Conservation (phyloP, 73 alveolate species). For the Paramecium pentaurelia region DNA sequence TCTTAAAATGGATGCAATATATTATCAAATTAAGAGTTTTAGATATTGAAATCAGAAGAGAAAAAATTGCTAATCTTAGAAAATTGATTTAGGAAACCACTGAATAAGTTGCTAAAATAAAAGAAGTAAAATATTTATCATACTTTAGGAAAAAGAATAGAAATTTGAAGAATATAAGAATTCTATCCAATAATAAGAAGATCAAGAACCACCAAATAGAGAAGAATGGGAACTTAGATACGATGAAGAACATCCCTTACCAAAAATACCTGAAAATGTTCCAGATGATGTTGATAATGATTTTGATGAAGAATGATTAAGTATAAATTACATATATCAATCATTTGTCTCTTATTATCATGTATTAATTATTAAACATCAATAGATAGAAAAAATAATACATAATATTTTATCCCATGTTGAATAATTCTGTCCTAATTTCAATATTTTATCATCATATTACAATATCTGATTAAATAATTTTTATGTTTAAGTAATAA, state of each 20-base stretch:
- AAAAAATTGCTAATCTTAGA: slow-evolving; percentile 13
- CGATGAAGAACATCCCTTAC: slow-evolving; percentile 26
- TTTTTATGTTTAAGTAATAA: too few species aligned
- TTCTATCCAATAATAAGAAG: not conserved
- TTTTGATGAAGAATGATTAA: slow-evolving; percentile 41
- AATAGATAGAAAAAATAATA: too few species aligned
- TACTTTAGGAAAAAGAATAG: not conserved
- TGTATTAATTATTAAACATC: not conserved
- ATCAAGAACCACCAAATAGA: not conserved
- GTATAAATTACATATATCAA: not conserved
- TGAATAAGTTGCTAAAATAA: not conserved
- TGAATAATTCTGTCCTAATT: too few species aligned
- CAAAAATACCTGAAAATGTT: slow-evolving; percentile 13
- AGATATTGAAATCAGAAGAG: slow-evolving; percentile 37
- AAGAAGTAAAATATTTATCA: not conserved
- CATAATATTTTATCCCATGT: too few species aligned
- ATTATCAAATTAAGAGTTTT: not conserved
- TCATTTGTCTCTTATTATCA: not conserved
- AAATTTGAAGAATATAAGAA: slow-evolving; percentile 34
- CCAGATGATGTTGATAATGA: slow-evolving; percentile 40
- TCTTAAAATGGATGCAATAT: not conserved
- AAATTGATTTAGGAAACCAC: not conserved
- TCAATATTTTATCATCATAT: too few species aligned
- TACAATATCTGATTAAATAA: too few species aligned
- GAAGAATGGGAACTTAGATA: slow-evolving; percentile 43